A percentile compares a stretch with the other conserved stretches of the same genome.
Conservation (phyloP, 148 eudicot genomes). For the Persicaria maculosa region DNA sequence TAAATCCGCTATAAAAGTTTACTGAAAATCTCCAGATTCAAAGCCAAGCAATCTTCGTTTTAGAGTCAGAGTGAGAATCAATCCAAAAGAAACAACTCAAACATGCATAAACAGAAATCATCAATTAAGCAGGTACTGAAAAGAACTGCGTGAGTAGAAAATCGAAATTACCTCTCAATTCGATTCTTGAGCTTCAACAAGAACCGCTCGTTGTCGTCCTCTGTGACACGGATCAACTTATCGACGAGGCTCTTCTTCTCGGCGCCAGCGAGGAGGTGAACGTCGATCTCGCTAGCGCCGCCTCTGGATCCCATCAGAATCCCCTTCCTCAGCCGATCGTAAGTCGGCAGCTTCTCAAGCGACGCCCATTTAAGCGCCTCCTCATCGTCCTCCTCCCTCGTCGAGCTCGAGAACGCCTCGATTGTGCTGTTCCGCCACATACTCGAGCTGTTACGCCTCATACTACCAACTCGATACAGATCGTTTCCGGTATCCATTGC, state of each 20-base stretch:
- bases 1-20: too few species aligned
- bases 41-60: too few species aligned
- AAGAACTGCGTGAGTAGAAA: not conserved
- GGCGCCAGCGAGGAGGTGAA: not conserved
- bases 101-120: not conserved
- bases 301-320: conserved; percentile 9
- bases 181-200: conserved; percentile 14
- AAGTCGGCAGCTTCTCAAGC: conserved; percentile 10
- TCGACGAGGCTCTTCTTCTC: conserved; percentile 12
- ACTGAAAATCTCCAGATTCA: too few species aligned
- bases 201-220: conserved; percentile 7
- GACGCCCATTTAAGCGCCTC: conserved; percentile 15
- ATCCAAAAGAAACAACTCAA: not conserved
- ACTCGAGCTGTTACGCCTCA: conserved; percentile 9
- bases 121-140: not conserved
- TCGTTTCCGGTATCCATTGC: conserved; percentile 8
- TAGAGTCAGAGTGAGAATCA: too few species aligned
- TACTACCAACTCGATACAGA: conserved; percentile 7
- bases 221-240: conserved; percentile 10
- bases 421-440: conserved; percentile 10
- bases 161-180: not conserved
- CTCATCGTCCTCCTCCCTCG: conserved; percentile 14
- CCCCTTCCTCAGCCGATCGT: conserved; percentile 10
- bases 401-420: conserved; percentile 4
- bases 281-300: conserved; percentile 1